Evolutionary conservation across 768 basidiomycete species (phyloP).

Genomic region (Lyophyllum semitale): DNA sequence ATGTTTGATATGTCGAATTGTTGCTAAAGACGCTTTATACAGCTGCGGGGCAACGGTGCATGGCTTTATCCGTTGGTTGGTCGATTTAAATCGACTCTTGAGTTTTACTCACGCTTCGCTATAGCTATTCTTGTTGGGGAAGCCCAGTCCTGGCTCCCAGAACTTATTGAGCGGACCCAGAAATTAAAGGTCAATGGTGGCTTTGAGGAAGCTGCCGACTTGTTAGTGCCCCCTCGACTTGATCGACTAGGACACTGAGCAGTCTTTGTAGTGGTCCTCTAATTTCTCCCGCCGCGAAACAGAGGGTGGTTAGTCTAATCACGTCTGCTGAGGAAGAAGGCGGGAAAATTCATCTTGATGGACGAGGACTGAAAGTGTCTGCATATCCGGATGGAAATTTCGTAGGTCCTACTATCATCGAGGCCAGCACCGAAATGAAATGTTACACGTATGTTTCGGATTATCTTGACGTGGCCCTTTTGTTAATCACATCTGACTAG

Average conservation of each 20-base stretch:
- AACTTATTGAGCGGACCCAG: slow-evolving; percentile 79
- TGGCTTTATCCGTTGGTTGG: slow-evolving; percentile 92
- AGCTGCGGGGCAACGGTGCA: slow-evolving; percentile 97
- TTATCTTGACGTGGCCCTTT: slow-evolving; percentile 1
- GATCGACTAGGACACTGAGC: slow-evolving; percentile 4
- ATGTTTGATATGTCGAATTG: slow-evolving; percentile 6
- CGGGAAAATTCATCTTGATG: slow-evolving; percentile 86
- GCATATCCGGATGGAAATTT: slow-evolving; percentile 90
- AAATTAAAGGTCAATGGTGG: slow-evolving; percentile 85
- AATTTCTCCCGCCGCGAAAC: slow-evolving; percentile 82
- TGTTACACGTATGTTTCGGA: slow-evolving; percentile 74
- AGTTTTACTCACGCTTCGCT: slow-evolving; percentile 3
- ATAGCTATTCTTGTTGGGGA: slow-evolving; percentile 82
- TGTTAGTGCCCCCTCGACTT: slow-evolving; percentile 44
- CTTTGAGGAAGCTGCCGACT: slow-evolving; percentile 83
- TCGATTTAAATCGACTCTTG: background rate
- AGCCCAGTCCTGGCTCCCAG: slow-evolving; percentile 79
- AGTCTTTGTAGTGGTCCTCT: slow-evolving; percentile 60
- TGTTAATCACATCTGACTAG: slow-evolving; percentile 36
- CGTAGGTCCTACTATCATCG: slow-evolving; percentile 89
- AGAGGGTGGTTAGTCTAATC: slow-evolving; percentile 75
- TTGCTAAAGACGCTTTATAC: slow-evolving; percentile 16
- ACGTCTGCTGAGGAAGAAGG: slow-evolving; percentile 76
- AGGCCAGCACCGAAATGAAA: slow-evolving; percentile 80
- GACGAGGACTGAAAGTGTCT: slow-evolving; percentile 66